A percentile compares a stretch with the other conserved stretches of the same genome.
These are phyloP conservation scores for Crithidia bombi DNA, from an alignment of 208 protist species.

Conservation along the genomic window DNA sequence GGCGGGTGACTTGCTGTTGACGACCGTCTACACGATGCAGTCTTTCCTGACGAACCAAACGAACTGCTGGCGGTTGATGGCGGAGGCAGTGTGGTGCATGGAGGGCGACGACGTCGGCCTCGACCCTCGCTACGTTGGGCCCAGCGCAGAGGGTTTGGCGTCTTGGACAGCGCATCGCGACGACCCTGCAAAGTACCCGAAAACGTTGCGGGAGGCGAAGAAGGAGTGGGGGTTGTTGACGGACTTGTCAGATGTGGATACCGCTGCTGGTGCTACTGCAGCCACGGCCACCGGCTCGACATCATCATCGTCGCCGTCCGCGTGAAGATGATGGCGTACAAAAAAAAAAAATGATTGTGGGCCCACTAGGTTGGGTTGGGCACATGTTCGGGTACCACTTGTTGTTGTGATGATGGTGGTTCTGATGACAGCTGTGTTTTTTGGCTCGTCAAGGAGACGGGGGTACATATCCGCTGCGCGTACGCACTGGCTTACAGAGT, in stretches of 20 bases:
- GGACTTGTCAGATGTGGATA: constrained; percentile 12
- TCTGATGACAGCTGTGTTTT: too few species aligned
- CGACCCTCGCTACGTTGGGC: constrained; percentile 77
- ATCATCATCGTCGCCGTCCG: background rate
- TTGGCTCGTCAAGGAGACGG: too few species aligned
- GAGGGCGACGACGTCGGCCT: constrained; percentile 85
- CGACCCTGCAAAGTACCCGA: constrained; percentile 56
- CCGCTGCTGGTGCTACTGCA: background rate
- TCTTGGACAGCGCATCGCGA: constrained; percentile 57
- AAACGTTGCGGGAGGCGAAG: constrained; percentile 68
- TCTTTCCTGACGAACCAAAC: constrained; percentile 79
- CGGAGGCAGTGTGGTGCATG: constrained; percentile 85
- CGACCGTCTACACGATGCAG: constrained; percentile 89
- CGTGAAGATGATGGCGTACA: too few species aligned
- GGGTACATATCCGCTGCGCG: too few species aligned
- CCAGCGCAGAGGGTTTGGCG: constrained; percentile 53
- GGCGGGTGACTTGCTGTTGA: constrained; percentile 76
- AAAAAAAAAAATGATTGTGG: too few species aligned
- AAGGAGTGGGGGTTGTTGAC: constrained; percentile 65
- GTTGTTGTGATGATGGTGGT: too few species aligned
- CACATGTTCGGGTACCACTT: too few species aligned
- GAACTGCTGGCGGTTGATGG: constrained; percentile 71
- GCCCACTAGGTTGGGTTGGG: too few species aligned
- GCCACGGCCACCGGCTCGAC: background rate
- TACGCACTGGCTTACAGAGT: too few species aligned